Conservation (phyloP, 148 eudicot species). For the Spergularia marina region DNA sequence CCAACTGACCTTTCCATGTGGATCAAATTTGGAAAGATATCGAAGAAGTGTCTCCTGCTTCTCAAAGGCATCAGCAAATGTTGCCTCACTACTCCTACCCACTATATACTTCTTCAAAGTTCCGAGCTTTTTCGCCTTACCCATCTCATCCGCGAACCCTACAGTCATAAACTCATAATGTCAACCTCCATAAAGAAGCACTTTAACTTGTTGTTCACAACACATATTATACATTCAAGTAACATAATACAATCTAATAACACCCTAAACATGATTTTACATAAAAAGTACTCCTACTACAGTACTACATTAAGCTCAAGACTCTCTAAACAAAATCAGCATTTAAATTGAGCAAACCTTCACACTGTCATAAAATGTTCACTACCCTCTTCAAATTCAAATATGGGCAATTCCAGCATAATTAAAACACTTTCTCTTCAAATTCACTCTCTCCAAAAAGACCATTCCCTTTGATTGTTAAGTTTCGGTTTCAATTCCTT, state of each 20-base stretch:
- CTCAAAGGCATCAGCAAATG: conserved; percentile 67
- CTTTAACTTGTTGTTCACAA: not conserved
- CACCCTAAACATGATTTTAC: not conserved
- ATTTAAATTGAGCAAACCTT: too few species aligned
- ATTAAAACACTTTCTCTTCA: conserved; percentile 1
- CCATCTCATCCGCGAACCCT: conserved; percentile 81
- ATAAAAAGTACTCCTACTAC: too few species aligned
- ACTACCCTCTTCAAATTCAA: not conserved
- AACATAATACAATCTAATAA: not conserved
- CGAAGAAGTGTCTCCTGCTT: conserved; percentile 78
- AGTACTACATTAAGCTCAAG: too few species aligned
- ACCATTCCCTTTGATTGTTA: not conserved
- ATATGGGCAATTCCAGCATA: not conserved
- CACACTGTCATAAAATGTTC: too few species aligned
- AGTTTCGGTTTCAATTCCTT: not conserved
- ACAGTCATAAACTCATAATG: not conserved
- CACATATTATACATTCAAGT: not conserved
- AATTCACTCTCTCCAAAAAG: not conserved
- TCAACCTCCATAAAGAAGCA: not conserved
- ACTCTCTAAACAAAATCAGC: too few species aligned
- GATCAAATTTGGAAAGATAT: conserved; percentile 58
- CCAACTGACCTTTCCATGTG: conserved; percentile 66
- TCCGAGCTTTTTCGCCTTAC: conserved; percentile 61
- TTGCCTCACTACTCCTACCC: conserved; percentile 80
- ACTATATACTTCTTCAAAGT: conserved; percentile 66